Conservation (phyloP, 2,329 filamentous ascomycete species). For the Pseudocercospora macadamiae region DNA sequence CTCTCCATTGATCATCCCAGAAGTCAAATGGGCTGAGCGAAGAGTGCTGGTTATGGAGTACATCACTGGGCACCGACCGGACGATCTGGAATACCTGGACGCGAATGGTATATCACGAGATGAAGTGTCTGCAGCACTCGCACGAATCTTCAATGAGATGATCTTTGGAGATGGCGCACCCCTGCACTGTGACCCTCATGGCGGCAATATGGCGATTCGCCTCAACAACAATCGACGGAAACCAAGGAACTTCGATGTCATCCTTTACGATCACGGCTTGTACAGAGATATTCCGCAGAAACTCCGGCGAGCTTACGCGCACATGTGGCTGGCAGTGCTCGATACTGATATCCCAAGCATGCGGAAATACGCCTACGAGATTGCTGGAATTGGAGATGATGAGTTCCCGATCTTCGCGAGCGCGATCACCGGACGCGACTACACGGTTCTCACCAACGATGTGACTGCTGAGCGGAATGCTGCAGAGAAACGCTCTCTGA, state of each 20-base stretch:
- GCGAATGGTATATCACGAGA: conserved; percentile 86
- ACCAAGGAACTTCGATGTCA: conserved; percentile 83
- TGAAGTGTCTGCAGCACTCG: conserved; percentile 88
- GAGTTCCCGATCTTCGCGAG: conserved; percentile 95
- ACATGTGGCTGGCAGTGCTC: conserved; percentile 95
- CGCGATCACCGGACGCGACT: conserved; percentile 94
- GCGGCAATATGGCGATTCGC: conserved; percentile 91
- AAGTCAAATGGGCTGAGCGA: conserved; percentile 85
- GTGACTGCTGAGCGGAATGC: conserved; percentile 65
- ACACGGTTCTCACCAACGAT: conserved; percentile 64
- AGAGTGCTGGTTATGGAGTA: conserved; percentile 95
- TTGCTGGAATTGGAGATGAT: conserved; percentile 84
- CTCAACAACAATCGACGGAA: conserved; percentile 65
- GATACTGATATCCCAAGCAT: conserved; percentile 83
- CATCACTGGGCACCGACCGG: conserved; percentile 80
- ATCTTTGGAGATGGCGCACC: conserved; percentile 90
- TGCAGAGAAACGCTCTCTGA: conserved; percentile 85
- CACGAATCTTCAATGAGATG: conserved; percentile 98
- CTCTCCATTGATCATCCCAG: conserved; percentile 83
- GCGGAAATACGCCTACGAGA: conserved; percentile 85
- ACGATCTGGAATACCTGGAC: conserved; percentile 87
- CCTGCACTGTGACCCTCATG: conserved; percentile 94
- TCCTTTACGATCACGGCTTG: conserved; percentile 94
- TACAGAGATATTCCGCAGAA: conserved; percentile 87
- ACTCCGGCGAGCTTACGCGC: conserved; percentile 84